Base-by-base conservation (phyloP, 805 yeast genomes). In the Lipomyces oligophaga region DNA sequence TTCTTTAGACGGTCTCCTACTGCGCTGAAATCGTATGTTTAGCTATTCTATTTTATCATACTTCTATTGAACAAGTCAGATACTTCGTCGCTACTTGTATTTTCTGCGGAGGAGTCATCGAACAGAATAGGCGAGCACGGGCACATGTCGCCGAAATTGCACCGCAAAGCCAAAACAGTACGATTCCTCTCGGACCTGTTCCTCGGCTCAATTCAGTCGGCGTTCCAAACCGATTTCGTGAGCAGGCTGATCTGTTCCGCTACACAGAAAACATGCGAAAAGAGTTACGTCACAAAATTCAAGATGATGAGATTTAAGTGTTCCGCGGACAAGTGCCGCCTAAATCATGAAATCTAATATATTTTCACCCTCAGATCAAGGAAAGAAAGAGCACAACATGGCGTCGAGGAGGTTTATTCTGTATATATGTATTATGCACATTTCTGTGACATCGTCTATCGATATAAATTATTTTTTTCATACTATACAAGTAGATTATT, bases 401-500 rank as follows among this genome's bases (percentile, higher is more conserved):
- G n/a, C 19, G 15, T 8, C 34, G n/a, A 19, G 16, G 16, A 19
- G 6, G 34, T 8, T 7, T 7, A 31, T 31, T 15, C 8, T 31
- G 30, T 31, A n/a, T 8, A 31, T 8, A n/a, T 31, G 6, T 31
- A 31, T n/a, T 31, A 7, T 31, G 6, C 6, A n/a, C 16, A 19
- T 6, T 31, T 8, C 34, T n/a, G 34, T 13, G 34, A 6, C 8
- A 10, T 27, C 6, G 16, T 31, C 8, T 31, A 31, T 8, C n/a
- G 30, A 26, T 13, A 13, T 26, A 13, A 10, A 13, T 26, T 13
- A 26, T 26, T 26, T 8, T 8, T 13, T 8, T 8, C 13, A 8
- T 8, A 13, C 8, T 8, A 10, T 13, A 8, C 20, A 24, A 5
- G 18, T 7, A 33, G 34, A 16, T 58, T 57, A 69, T 45, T 64